Evolutionary conservation across 73 alveolate species (phyloP).

Genomic region (Paramecium octaurelia): DNA sequence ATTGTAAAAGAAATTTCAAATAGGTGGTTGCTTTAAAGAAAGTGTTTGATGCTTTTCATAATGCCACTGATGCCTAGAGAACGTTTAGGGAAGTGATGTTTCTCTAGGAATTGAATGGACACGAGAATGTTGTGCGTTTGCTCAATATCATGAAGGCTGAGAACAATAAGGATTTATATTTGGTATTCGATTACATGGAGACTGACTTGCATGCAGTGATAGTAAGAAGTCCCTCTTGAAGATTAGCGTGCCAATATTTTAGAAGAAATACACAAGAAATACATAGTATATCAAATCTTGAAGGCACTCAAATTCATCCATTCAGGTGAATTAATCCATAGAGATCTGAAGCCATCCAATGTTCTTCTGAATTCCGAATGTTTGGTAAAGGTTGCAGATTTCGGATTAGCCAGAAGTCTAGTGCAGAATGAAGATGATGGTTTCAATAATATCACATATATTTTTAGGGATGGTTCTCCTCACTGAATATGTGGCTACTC

Average conservation of each 20-base stretch:
- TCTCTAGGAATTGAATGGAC: conserved; percentile 90
- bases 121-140: conserved; percentile 90
- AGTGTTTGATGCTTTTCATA: conserved; percentile 95
- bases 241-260: conserved; percentile 80
- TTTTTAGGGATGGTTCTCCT: conserved; percentile 61
- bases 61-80: conserved; percentile 98
- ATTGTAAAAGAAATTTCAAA: background rate
- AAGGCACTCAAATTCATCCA: conserved; percentile 82
- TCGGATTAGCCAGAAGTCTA: conserved; percentile 89
- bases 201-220: conserved; percentile 85
- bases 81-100: conserved; percentile 92
- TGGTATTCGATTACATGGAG: conserved; percentile 84
- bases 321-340: conserved; percentile 70
- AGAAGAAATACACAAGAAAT: conserved; percentile 88
- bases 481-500: conserved; percentile 93
- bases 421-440: conserved; percentile 77
- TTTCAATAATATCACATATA: background rate
- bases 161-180: conserved; percentile 77
- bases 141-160: conserved; percentile 90
- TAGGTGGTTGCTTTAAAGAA: conserved; percentile 95
- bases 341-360: conserved; percentile 91
- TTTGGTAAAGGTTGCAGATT: conserved; percentile 85
- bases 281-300: conserved; percentile 77
- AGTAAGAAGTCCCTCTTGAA: background rate
- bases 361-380: conserved; percentile 87